Conservation (phyloP, 2,329 filamentous ascomycete species). For the Endocalyx cinctus region DNA sequence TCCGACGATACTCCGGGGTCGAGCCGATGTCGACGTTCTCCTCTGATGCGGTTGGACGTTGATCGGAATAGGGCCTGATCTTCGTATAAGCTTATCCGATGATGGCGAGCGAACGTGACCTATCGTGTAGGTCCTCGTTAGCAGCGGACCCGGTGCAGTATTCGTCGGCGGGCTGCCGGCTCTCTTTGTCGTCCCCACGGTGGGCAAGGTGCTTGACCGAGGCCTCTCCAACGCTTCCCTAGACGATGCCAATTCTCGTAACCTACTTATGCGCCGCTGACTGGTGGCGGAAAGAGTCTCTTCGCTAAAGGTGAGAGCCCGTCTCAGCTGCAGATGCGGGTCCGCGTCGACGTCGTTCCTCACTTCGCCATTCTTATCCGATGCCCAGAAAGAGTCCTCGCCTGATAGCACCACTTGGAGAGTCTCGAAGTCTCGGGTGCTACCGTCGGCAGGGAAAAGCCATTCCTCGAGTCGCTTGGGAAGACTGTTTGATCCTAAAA, state of each 20-base stretch:
- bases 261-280: conserved; percentile 9
- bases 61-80: conserved; percentile 11
- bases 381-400: conserved; percentile 23
- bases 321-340: conserved; percentile 15
- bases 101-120: conserved; percentile 13
- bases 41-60: conserved; percentile 13
- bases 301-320: conserved; percentile 17
- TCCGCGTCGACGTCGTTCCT: conserved; percentile 15
- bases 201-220: conserved; percentile 19
- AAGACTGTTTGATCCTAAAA: conserved; percentile 21
- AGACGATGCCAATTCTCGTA: conserved; percentile 7
- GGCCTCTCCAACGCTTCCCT: conserved; percentile 14
- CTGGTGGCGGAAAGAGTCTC: conserved; percentile 6
- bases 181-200: conserved; percentile 8
- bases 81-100: conserved; percentile 12
- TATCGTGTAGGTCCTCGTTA: conserved; percentile 3
- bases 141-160: no score
- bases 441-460: conserved; percentile 24
- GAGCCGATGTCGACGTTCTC: conserved; percentile 12
- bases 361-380: conserved; percentile 22
- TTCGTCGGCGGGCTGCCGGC: conserved; percentile 6
- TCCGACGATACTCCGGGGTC: conserved; percentile 17
- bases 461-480: conserved; percentile 21
- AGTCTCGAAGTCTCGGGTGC: conserved; percentile 23
- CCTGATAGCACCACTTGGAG: conserved; percentile 26